A percentile compares a stretch with the other conserved stretches of the same genome.
Evolutionary conservation across 768 basidiomycete species (phyloP).

Genomic region (Boletellus ananas): DNA sequence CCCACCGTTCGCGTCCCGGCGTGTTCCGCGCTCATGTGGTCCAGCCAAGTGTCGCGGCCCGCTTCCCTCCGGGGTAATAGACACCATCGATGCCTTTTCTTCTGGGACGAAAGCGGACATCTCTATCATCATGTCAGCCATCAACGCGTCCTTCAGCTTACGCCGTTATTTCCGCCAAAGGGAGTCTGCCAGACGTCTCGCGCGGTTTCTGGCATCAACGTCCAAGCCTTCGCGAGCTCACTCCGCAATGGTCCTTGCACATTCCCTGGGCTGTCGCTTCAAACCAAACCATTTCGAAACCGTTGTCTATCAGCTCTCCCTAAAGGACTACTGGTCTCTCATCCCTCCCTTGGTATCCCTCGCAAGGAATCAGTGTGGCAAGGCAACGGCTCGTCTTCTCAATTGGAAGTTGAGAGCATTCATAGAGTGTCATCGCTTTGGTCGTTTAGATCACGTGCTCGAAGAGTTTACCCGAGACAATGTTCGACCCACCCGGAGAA

Average conservation of each 20-base stretch:
- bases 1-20: background rate
- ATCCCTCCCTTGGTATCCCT: slow-evolving; percentile 47
- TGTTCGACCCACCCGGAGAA: slow-evolving; percentile 52
- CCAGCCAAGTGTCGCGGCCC: slow-evolving; percentile 6
- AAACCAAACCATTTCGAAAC: slow-evolving; percentile 57
- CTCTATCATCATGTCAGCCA: slow-evolving; percentile 5
- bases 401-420: slow-evolving; percentile 68
- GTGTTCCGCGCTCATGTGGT: background rate
- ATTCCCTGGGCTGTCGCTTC: slow-evolving; percentile 45
- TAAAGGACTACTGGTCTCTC: slow-evolving; percentile 44
- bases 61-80: slow-evolving; percentile 24
- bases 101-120: slow-evolving; percentile 13
- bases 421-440: slow-evolving; percentile 51
- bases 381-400: slow-evolving; percentile 52
- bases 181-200: slow-evolving; percentile 32
- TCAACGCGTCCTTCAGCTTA: slow-evolving; percentile 22
- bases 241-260: slow-evolving; percentile 45
- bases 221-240: slow-evolving; percentile 40
- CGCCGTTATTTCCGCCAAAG: slow-evolving; percentile 31
- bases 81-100: slow-evolving; percentile 25
- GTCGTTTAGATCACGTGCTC: slow-evolving; percentile 42
- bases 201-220: slow-evolving; percentile 31
- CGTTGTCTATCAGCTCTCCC: slow-evolving; percentile 48
- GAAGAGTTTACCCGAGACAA: slow-evolving; percentile 46
- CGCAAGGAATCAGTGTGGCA: slow-evolving; percentile 47